Conservation (phyloP, 805 yeast genomes). For the Nakazawaea laoshanensis region DNA sequence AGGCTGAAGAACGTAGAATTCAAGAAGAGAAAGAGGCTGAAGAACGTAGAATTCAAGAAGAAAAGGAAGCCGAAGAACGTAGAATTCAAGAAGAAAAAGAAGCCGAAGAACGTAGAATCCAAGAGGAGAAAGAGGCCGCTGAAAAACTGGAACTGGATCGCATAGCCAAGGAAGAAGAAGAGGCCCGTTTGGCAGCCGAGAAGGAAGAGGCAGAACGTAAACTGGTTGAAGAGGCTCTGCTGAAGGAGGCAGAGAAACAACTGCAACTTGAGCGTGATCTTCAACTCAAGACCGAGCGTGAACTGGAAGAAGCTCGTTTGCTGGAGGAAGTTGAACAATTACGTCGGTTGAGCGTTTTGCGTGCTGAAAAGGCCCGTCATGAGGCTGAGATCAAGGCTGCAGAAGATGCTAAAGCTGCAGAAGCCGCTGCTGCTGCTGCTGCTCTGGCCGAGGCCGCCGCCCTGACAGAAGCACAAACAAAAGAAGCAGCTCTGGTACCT, state of each 20-base stretch:
- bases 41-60: slow-evolving; percentile 11
- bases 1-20: slow-evolving; percentile 13
- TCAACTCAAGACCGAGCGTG: slow-evolving; percentile 29
- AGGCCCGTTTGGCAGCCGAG: slow-evolving; percentile 16
- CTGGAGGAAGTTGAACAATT: slow-evolving; percentile 30
- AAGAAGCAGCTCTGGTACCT: neutral
- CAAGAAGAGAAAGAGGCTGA: slow-evolving; percentile 17
- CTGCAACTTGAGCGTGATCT: slow-evolving; percentile 26
- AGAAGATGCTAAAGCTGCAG: slow-evolving; percentile 15
- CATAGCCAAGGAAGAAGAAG: slow-evolving; percentile 13
- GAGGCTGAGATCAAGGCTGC: slow-evolving; percentile 25
- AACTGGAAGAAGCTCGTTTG: slow-evolving; percentile 27
- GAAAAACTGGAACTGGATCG: slow-evolving; percentile 11
- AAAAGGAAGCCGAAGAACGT: slow-evolving; percentile 17
- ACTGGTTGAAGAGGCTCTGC: slow-evolving; percentile 16
- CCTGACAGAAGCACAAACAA: neutral
- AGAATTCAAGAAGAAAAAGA: slow-evolving; percentile 26
- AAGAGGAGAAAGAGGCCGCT: slow-evolving; percentile 20
- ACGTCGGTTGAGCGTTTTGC: slow-evolving; percentile 28
- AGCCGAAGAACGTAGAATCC: slow-evolving; percentile 21
- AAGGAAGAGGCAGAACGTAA: slow-evolving; percentile 12
- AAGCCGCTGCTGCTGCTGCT: slow-evolving; percentile 20
- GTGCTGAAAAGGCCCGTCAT: slow-evolving; percentile 29
- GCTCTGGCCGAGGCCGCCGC: slow-evolving; percentile 9
- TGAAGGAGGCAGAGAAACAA: slow-evolving; percentile 20